Conservation (phyloP, 140 eudicot genomes). For the Oenanthe javanica region DNA sequence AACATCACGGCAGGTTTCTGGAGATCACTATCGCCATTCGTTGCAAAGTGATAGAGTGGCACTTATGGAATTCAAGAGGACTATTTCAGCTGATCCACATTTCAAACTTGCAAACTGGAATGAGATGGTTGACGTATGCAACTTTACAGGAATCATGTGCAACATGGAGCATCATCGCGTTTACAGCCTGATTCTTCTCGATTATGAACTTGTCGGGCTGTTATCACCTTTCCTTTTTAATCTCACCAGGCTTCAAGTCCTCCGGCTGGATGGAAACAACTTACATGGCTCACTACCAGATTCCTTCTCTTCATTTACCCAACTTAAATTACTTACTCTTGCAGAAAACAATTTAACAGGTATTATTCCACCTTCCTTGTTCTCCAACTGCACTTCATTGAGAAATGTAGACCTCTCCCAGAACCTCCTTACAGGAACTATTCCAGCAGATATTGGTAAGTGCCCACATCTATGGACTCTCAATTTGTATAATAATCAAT, state of each 20-base stretch:
- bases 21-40: constrained; percentile 19
- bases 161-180: constrained; percentile 28
- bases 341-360: constrained; percentile 32
- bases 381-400: constrained; percentile 48
- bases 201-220: constrained; percentile 29
- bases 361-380: constrained; percentile 36
- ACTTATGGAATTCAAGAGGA: constrained; percentile 41
- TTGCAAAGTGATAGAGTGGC: constrained; percentile 35
- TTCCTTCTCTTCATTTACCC: constrained; percentile 27
- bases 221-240: constrained; percentile 38
- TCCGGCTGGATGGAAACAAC: constrained; percentile 30
- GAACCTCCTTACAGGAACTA: constrained; percentile 29
- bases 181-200: constrained; percentile 21
- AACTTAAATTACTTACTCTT: constrained; percentile 30
- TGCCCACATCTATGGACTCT: constrained; percentile 35
- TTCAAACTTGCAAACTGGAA: constrained; percentile 48
- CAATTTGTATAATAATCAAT: constrained; percentile 42
- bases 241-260: constrained; percentile 34
- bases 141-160: constrained; percentile 38
- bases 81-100: constrained; percentile 30
- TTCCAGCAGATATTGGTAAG: constrained; percentile 39
- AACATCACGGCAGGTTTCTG: constrained; percentile 1
- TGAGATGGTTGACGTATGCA: constrained; percentile 39
- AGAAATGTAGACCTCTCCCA: constrained; percentile 44
- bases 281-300: constrained; percentile 36